Conservation (phyloP, 1,284 basidiomycete species). For the Trichosporon sp. region DNA sequence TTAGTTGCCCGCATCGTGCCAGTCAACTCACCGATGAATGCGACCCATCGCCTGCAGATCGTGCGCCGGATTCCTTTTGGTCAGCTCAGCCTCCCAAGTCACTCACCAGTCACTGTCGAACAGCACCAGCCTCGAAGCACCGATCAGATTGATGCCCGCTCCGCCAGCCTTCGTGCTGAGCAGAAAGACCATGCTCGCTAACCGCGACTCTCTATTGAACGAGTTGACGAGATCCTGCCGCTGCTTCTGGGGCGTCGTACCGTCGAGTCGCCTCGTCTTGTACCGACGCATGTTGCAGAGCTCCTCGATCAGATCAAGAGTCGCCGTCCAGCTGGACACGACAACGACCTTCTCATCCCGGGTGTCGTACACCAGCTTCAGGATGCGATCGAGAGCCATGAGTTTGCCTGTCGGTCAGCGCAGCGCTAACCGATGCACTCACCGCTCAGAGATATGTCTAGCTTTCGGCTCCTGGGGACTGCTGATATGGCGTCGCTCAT, state of each 20-base stretch:
- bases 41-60: conserved; percentile 97
- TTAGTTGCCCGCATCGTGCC: background rate
- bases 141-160: conserved; percentile 87
- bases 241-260: conserved; percentile 71
- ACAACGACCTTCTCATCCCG: conserved; percentile 91
- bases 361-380: conserved; percentile 58
- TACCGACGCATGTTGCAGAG: conserved; percentile 73
- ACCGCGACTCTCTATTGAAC: conserved; percentile 38
- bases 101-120: conserved; percentile 83
- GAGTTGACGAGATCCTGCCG: conserved; percentile 56
- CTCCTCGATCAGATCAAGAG: conserved; percentile 83
- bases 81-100: conserved; percentile 3
- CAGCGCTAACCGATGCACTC: background rate
- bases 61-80: conserved; percentile 46
- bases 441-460: conserved; percentile 16
- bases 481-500: background rate
- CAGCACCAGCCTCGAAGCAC: conserved; percentile 72
- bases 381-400: conserved; percentile 64
- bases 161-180: conserved; percentile 94
- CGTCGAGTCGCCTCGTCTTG: conserved; percentile 80
- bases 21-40: conserved; percentile 70
- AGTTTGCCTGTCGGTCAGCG: conserved; percentile 61
- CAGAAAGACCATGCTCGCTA: conserved; percentile 66
- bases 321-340: conserved; percentile 83
- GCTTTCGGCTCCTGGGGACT: background rate